Evolutionary conservation across 176 grass and related monocot species (phyloP), one percentile per base, ranked within the genome.

Genomic region (Dendrocalamus sinicus): DNA sequence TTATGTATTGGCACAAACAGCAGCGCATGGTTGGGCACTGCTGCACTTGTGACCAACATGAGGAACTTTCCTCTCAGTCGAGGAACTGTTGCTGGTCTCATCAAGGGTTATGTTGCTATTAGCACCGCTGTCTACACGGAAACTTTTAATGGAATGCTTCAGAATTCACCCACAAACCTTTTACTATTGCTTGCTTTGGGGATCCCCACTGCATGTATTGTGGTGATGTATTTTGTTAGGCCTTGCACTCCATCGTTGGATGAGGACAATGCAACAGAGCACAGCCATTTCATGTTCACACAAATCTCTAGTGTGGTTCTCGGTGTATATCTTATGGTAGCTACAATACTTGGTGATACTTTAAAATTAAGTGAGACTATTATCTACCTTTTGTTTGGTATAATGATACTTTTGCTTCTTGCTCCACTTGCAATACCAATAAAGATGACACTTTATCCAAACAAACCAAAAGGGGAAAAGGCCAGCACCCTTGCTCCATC

Each of bases 1-100:
- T 83, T 98, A 66, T 98, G 96, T 81, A 89, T 98, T 32, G 96
- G 83, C 30, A 95, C 96, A 11, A 98, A 98, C 84, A 98, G 96
- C 88, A 92, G 93, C 45, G 93, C 96, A 81, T 98, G 96, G 96
- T 81, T 95, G 68, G 92, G 90, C 55, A 98, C 96, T 24, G 93
- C 88, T 4, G 92, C 89, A 3, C 88, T 98, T 68, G 96, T 98
- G 69, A 98, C 93, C 82, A 98, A 98, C 86, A 95, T 98, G 93
- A 89, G 90, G 68, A 98, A 98, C 64, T 98, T 98, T 37, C 96
- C 96, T 64, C 89, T 95, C 32, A 98, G 90, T 32, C 88, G 96
- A 68, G 96, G 96, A 60, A 94, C 91, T 44, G 93, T 98, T 80
- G 91, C 96, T 52, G 93, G 96, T 75, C 89, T 98, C 61, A 87